A percentile compares a stretch with the other conserved stretches of the same genome.
Evolutionary conservation across 2,329 filamentous ascomycete genomes (phyloP).

Genomic region (Alternaria sp.): DNA sequence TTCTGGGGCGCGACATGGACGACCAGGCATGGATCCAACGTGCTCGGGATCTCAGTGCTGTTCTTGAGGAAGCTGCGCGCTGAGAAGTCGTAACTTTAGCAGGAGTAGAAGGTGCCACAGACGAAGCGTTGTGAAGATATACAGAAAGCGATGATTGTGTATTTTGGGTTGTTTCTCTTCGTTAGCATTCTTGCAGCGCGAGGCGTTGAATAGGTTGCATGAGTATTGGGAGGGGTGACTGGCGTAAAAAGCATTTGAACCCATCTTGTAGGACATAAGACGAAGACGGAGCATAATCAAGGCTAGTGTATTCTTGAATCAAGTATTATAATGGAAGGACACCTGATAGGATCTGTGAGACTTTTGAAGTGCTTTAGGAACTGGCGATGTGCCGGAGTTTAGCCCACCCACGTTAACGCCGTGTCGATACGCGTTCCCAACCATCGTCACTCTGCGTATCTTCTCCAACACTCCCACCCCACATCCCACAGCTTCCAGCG

Average conservation of each 20-base stretch:
- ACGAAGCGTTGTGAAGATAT: conserved; percentile 4
- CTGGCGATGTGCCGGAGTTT: background rate
- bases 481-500: background rate
- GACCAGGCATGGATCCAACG: conserved; percentile 45
- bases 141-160: conserved; percentile 14
- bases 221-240: conserved; percentile 12
- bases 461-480: background rate
- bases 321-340: conserved; percentile 11
- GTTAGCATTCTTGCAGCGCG: conserved; percentile 34
- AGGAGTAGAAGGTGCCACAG: background rate
- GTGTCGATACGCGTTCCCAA: background rate
- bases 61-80: conserved; percentile 40
- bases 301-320: conserved; percentile 16
- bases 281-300: background rate
- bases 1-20: conserved; percentile 45
- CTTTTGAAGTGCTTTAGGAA: background rate
- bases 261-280: conserved; percentile 18
- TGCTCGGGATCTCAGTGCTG: conserved; percentile 31
- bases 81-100: conserved; percentile 5
- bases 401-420: background rate
- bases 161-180: conserved; percentile 15
- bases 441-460: background rate
- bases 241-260: conserved; percentile 28
- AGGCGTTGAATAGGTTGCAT: conserved; percentile 39
- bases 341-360: background rate